Conservation (phyloP, 495 filamentous ascomycete species). For the Elasticomyces elasticus region DNA sequence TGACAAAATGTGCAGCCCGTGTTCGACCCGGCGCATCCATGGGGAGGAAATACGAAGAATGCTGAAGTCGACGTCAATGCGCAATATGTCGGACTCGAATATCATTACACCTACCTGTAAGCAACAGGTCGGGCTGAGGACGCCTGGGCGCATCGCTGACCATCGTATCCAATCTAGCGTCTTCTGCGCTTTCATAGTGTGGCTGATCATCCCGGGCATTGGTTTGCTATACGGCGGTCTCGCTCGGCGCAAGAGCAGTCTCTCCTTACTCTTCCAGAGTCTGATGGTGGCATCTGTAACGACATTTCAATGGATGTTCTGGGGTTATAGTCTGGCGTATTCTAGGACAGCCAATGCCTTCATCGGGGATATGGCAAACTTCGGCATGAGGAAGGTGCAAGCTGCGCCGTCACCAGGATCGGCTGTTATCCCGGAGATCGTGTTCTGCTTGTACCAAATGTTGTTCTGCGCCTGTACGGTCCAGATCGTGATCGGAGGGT, state of each 20-base stretch:
- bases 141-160: too few relatives aligned
- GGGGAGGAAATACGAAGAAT: conserved; percentile 25
- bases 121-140: background rate
- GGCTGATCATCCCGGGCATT: conserved; percentile 46
- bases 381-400: conserved; percentile 44
- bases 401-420: conserved; percentile 39
- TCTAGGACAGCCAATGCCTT: conserved; percentile 41
- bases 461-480: conserved; percentile 50
- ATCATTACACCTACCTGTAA: conserved; percentile 42
- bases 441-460: conserved; percentile 49
- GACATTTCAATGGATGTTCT: conserved; percentile 50
- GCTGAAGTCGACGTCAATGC: conserved; percentile 38
- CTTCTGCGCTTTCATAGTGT: conserved; percentile 38
- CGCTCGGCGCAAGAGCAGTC: conserved; percentile 47
- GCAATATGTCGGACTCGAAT: conserved; percentile 41
- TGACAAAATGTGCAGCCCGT: conserved; percentile 17
- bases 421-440: conserved; percentile 43
- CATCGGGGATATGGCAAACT: conserved; percentile 45
- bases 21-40: conserved; percentile 25
- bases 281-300: conserved; percentile 36
- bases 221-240: conserved; percentile 50
- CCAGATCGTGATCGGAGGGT: conserved; percentile 41
- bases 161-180: too few relatives aligned
- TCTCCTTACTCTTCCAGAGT: conserved; percentile 49
- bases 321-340: conserved; percentile 49